These are phyloP conservation scores for Testicularia cyperi DNA, from an alignment of 1,284 basidiomycete genomes.

Conservation along the genomic window DNA sequence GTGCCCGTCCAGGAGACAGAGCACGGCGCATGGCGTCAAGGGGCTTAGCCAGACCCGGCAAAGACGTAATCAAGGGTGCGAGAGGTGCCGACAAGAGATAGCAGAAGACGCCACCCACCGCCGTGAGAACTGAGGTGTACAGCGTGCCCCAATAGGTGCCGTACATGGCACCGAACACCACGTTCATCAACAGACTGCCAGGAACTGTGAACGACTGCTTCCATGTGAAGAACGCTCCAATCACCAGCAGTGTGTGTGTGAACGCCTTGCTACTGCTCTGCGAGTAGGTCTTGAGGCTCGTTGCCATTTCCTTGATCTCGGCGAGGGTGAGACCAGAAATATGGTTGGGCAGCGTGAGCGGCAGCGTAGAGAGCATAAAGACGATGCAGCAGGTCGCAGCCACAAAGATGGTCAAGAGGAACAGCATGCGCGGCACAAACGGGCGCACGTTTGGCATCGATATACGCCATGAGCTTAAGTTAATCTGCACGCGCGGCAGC, in stretches of 20 bases:
- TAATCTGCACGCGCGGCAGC: slow-evolving; percentile 35
- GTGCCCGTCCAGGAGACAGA: slow-evolving; percentile 28
- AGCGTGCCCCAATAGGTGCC: slow-evolving; percentile 53
- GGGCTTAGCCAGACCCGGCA: slow-evolving; percentile 53
- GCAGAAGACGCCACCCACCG: slow-evolving; percentile 54
- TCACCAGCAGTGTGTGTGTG: slow-evolving; percentile 51
- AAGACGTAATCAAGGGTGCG: slow-evolving; percentile 37
- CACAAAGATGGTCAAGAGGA: slow-evolving; percentile 46
- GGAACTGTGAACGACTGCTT: slow-evolving; percentile 58
- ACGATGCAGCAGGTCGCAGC: slow-evolving; percentile 48
- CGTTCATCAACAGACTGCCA: slow-evolving; percentile 57
- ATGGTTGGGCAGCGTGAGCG: slow-evolving; percentile 51
- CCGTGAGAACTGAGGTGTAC: slow-evolving; percentile 53
- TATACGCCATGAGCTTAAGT: slow-evolving; percentile 20
- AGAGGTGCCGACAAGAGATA: slow-evolving; percentile 53
- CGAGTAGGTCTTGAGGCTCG: slow-evolving; percentile 46
- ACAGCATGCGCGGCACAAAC: slow-evolving; percentile 38
- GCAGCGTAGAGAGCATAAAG: slow-evolving; percentile 51
- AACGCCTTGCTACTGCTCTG: slow-evolving; percentile 33
- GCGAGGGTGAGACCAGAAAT: slow-evolving; percentile 51
- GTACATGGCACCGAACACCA: slow-evolving; percentile 59
- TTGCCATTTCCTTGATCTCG: slow-evolving; percentile 54
- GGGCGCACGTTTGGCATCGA: slow-evolving; percentile 44
- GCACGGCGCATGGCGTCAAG: slow-evolving; percentile 50
- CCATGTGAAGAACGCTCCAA: slow-evolving; percentile 54